Evolutionary conservation across 2,329 filamentous ascomycete genomes (phyloP).

Genomic region (Diatrype stigma): DNA sequence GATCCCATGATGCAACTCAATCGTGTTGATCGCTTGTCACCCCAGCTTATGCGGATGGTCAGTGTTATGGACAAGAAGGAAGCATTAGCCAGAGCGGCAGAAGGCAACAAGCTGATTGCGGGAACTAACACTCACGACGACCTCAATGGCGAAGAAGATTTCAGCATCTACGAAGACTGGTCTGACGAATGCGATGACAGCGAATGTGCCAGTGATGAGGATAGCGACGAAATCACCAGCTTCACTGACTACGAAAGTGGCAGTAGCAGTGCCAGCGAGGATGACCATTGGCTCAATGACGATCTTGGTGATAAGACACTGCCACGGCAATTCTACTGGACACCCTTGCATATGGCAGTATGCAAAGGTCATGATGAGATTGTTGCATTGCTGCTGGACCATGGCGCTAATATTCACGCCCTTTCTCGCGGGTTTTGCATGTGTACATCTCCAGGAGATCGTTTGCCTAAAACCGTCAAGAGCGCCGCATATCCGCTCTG

Average conservation of each 20-base stretch:
- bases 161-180: neutral
- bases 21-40: neutral
- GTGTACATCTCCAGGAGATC: constrained; percentile 6
- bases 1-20: neutral
- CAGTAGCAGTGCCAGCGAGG: neutral
- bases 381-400: constrained; percentile 13
- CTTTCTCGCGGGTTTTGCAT: constrained; percentile 13
- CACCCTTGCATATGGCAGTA: constrained; percentile 18
- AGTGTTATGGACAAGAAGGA: neutral
- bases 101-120: neutral
- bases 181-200: neutral
- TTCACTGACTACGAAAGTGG: neutral
- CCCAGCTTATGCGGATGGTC: neutral
- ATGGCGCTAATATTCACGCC: constrained; percentile 16
- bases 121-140: neutral
- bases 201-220: too few species aligned
- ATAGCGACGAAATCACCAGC: neutral
- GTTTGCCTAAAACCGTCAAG: too few species aligned
- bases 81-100: neutral
- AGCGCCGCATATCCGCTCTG: constrained; percentile 6
- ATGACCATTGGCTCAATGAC: neutral
- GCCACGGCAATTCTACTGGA: constrained; percentile 11
- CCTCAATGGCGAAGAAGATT: neutral
- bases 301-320: neutral
- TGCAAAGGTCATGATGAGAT: constrained; percentile 14